phyloP scores from a whole-genome alignment of 164 flowering plant species.

The Houttuynia cordata region DNA sequence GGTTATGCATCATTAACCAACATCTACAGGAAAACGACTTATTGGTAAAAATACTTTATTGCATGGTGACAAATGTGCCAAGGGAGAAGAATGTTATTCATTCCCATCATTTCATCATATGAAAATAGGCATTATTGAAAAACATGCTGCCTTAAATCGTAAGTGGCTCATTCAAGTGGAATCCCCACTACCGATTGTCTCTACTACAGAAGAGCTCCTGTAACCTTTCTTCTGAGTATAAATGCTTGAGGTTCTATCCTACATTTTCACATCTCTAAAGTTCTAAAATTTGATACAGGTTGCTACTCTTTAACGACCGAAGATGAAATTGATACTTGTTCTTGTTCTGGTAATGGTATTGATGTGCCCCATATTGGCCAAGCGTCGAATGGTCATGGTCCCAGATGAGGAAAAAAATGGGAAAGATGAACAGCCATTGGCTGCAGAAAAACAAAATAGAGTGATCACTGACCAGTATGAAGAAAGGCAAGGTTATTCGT shows the following conservation, averaged over 20 bases:
- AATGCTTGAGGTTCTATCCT: not conserved
- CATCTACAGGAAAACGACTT: not conserved
- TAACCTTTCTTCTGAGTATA: not conserved
- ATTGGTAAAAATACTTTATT: not conserved
- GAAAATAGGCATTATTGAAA: not conserved
- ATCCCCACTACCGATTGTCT: not conserved
- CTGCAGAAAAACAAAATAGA: too few species aligned
- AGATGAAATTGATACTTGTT: too few species aligned
- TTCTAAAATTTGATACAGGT: too few species aligned
- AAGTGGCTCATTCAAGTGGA: not conserved
- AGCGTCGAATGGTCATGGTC: too few species aligned
- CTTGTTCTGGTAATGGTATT: too few species aligned
- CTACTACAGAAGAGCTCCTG: not conserved
- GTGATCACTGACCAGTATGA: too few species aligned
- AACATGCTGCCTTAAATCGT: not conserved
- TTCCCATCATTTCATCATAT: not conserved
- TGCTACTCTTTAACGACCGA: too few species aligned
- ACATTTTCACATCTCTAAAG: not conserved
- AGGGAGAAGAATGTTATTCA: not conserved
- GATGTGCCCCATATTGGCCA: too few species aligned
- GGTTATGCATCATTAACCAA: not conserved
- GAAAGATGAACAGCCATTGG: not conserved
- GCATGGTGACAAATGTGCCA: not conserved
- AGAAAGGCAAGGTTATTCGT: not conserved
- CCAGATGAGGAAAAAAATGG: not conserved